Evolutionary conservation across 179 eudicot species (phyloP), one percentile per base, ranked within the genome.

Genomic region (Spergularia azorica): DNA sequence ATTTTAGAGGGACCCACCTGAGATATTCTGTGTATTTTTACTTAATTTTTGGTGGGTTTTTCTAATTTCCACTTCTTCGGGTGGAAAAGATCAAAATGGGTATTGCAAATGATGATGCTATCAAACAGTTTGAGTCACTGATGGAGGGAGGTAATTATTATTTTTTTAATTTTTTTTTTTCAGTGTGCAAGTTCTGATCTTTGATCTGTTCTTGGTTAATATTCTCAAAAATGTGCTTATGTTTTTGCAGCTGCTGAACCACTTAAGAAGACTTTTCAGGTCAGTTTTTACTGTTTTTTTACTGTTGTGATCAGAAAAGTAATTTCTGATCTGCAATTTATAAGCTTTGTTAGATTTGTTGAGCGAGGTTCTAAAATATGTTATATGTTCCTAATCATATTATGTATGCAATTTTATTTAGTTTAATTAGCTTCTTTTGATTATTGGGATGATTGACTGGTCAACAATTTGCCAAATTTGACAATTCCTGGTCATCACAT

Each of bases 261-360:
- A 72, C 90, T 93, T 36, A 87, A 86, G 89, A 79, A 79, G 51
- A 82, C 91, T 63, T 93, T 90, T 76, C 75, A 89, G 99, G 98
- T 91, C 50, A 73, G 77, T 77, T 72, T 80, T 32, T 21, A 7
- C 5, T 74, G 41, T 77, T 60, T 73, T 52, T 71, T 26, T 72
- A 17, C 12, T 39, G 62, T 67, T 0, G 11, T 63, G 13, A 26
- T 41, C 66, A 9, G 16, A 64, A 4, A 50, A 32, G 62, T 73
- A 15, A 9, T 64, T 14, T 67, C 26, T 81, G 83, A 86, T 79
- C 72, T 82, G 79, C 9, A 66, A 67, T 38, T 38, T n/a, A 0
- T 6, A 43, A 50, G 48, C 48, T 21, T 38, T 50, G 59, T 46
- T 56, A 56, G 55, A 72, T 76, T 67, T 74, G 78, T 16, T 73